Conservation (phyloP, 176 grass and related monocot species). For the Neostapfia colusana region DNA sequence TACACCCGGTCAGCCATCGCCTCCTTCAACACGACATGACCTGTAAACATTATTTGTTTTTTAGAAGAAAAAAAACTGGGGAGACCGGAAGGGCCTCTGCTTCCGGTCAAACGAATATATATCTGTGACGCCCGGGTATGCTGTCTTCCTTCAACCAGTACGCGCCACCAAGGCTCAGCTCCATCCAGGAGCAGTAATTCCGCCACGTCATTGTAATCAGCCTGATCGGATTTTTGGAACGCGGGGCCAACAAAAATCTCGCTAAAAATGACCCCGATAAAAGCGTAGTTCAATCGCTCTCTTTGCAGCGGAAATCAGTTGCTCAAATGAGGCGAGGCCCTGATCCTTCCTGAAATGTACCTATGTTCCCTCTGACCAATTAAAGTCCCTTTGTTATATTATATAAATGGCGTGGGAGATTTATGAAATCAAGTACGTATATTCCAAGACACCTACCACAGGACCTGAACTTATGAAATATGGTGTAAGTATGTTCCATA, state of each 20-base stretch:
- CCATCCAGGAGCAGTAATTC: not conserved
- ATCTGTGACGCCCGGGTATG: not conserved
- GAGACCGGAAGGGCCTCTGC: not conserved
- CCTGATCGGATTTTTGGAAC: not conserved
- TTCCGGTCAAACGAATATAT: conserved; percentile 31
- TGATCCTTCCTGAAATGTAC: too few species aligned
- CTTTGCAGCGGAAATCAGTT: not conserved
- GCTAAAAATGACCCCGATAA: not conserved
- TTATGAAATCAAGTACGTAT: too few species aligned
- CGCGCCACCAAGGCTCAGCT: not conserved
- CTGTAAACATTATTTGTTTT: not conserved
- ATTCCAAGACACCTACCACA: too few species aligned
- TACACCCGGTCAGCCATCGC: not conserved
- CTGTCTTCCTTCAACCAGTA: not conserved
- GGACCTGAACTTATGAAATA: too few species aligned
- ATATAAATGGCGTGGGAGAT: too few species aligned
- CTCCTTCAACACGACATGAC: not conserved
- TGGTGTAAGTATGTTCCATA: too few species aligned
- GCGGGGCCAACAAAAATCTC: not conserved
- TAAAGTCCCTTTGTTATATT: too few species aligned
- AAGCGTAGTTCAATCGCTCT: too few species aligned
- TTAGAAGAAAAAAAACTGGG: not conserved
- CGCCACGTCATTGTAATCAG: conserved; percentile 3
- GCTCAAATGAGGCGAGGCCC: too few species aligned
- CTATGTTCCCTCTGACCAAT: too few species aligned